Evolutionary conservation across 108 stramenopile species (phyloP).

Genomic region (Craspedostauros australis): DNA sequence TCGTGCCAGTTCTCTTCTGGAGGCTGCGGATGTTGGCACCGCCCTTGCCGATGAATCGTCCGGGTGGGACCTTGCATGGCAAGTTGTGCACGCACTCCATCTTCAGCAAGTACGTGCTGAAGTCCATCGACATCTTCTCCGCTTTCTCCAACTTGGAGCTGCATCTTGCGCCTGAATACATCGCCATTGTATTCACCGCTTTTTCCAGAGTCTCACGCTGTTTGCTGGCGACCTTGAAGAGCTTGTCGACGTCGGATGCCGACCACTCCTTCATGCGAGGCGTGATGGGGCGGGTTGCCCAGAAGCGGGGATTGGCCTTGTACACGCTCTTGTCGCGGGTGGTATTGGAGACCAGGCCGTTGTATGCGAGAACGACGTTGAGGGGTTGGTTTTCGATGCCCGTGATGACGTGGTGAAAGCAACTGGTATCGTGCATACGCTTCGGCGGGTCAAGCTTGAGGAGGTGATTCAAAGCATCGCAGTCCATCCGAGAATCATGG

Average conservation of each 20-base stretch:
- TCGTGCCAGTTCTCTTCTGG: conserved; percentile 5
- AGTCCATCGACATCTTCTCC: conserved; percentile 8
- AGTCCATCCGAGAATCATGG: conserved; percentile 39
- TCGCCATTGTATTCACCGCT: too few relatives aligned
- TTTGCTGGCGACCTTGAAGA: conserved; percentile 15
- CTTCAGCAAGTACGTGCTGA: background rate
- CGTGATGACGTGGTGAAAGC: conserved; percentile 16
- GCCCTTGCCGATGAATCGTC: conserved; percentile 27
- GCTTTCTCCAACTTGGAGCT: conserved; percentile 1
- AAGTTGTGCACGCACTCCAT: conserved; percentile 5
- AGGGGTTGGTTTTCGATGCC: conserved; percentile 5
- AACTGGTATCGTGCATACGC: conserved; percentile 33
- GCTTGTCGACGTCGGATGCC: conserved; percentile 18
- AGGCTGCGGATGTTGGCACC: conserved; percentile 25
- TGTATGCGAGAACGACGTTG: conserved; percentile 18
- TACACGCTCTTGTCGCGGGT: conserved; percentile 24
- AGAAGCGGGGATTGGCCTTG: conserved; percentile 28
- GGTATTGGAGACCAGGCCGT: conserved; percentile 15
- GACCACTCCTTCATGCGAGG: conserved; percentile 24
- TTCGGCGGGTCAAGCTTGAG: conserved; percentile 21
- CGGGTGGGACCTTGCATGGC: background rate
- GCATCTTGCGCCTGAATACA: background rate
- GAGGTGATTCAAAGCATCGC: conserved; percentile 33
- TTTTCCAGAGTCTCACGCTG: conserved; percentile 17
- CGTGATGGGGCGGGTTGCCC: conserved; percentile 19